A percentile compares a stretch with the other conserved stretches of the same genome.
Evolutionary conservation across 2,329 filamentous ascomycete genomes (phyloP).

Genomic region (Penicillium carneum): DNA sequence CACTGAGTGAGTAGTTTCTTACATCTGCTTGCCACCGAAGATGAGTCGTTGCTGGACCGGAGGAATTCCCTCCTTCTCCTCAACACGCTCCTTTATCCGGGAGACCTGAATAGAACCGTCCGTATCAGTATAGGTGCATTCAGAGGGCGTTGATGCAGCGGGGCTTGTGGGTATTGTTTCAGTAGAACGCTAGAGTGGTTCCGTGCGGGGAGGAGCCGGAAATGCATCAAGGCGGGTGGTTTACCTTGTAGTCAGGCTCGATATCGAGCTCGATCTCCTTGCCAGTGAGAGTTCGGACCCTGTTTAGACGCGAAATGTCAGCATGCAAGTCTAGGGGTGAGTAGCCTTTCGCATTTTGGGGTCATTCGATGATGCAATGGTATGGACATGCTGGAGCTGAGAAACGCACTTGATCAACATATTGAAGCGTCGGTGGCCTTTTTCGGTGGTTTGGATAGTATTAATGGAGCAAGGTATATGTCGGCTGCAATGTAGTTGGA

Average conservation of each 20-base stretch:
- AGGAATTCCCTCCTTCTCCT: constrained; percentile 98
- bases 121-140: not conserved
- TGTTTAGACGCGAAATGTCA: constrained; percentile 50
- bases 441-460: not conserved
- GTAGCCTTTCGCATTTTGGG: constrained; percentile 13
- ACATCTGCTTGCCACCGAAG: constrained; percentile 98
- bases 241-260: constrained; percentile 88
- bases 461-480: not conserved
- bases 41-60: constrained; percentile 96
- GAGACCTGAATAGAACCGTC: constrained; percentile 67
- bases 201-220: constrained; percentile 10
- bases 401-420: constrained; percentile 61
- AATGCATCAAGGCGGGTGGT: not conserved
- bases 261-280: constrained; percentile 99
- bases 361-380: constrained; percentile 31
- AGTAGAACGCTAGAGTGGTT: not conserved
- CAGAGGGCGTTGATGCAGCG: not conserved
- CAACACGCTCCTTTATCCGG: constrained; percentile 97
- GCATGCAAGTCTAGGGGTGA: constrained; percentile 21
- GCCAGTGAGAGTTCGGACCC: constrained; percentile 94
- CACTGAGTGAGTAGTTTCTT: constrained; percentile 37
- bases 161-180: not conserved
- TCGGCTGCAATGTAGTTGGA: constrained; percentile 5
- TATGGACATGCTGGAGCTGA: not conserved
- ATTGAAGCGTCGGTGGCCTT: constrained; percentile 30